These are phyloP conservation scores for Blastobotrys elegans DNA, from an alignment of 1,139 yeast genomes.

Conservation along the genomic window DNA sequence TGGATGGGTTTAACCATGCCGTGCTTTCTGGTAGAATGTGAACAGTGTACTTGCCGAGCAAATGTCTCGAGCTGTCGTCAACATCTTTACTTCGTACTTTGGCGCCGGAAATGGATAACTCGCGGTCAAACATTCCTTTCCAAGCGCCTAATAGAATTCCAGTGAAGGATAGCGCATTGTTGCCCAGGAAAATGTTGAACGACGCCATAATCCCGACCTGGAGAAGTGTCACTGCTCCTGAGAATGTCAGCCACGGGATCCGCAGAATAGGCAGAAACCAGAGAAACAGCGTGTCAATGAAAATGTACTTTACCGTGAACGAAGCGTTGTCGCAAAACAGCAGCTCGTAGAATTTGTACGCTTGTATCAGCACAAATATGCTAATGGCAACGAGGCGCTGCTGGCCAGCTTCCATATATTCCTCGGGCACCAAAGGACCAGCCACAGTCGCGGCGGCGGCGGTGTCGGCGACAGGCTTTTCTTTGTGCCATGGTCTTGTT, in stretches of 20 bases:
- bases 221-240: slow-evolving; percentile 34
- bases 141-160: slow-evolving; percentile 45
- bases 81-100: slow-evolving; percentile 40
- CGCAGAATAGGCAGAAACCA: slow-evolving; percentile 68
- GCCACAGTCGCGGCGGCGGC: neutral
- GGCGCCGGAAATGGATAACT: slow-evolving; percentile 62
- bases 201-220: slow-evolving; percentile 36
- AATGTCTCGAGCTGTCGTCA: slow-evolving; percentile 63
- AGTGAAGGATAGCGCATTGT: slow-evolving; percentile 42
- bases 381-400: slow-evolving; percentile 67
- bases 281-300: slow-evolving; percentile 66
- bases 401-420: slow-evolving; percentile 63
- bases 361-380: slow-evolving; percentile 67
- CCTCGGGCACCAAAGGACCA: slow-evolving; percentile 34
- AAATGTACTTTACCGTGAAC: slow-evolving; percentile 63
- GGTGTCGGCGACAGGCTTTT: neutral
- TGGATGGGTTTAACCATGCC: slow-evolving; percentile 75
- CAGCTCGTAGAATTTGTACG: slow-evolving; percentile 76
- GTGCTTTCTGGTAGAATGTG: slow-evolving; percentile 90
- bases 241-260: slow-evolving; percentile 66
- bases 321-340: slow-evolving; percentile 35
- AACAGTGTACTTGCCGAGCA: slow-evolving; percentile 80
- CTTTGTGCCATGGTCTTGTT: slow-evolving; percentile 12
- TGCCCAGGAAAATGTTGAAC: slow-evolving; percentile 39
- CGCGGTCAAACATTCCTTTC: slow-evolving; percentile 50